Base-by-base conservation (phyloP, 345 rosid genomes). In the Crucihimalaya himalaica region DNA sequence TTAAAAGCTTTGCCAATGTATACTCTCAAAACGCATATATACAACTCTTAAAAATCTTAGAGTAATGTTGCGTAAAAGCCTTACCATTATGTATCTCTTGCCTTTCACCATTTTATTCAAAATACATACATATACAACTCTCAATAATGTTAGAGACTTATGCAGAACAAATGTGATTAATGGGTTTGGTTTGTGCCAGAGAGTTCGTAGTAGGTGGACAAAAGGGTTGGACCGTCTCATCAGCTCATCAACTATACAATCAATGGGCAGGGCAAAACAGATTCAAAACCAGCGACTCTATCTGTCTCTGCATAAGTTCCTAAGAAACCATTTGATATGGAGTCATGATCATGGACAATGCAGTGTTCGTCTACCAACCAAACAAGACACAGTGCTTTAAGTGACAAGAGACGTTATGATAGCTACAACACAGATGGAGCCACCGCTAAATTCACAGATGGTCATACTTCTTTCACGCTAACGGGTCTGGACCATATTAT, bases 341-440 rank as follows among this genome's bases (percentile, higher is more conserved):
- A 50, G 21, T 60, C 51, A 71, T 37, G 19, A 25, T 57, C 11
- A 43, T 56, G 52, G 27, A 19, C 15, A 51, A 62, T 72, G 79
- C 85, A 88, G 98, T 84, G 70, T 90, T 93, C 19, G 58, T 42
- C 63, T 87, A 89, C 79, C 25, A 75, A 29, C 56, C 84, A 1
- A 73, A 63, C 75, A 83, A 56, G 96, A 90, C 70, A 86, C 88
- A 1, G 94, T 89, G 56, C 83, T 89, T 15, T 59, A 79, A 20
- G 92, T 87, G 28, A 85, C 58, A n/a, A 68, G 46, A 54, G 86
- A 82, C 7, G 80, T 53, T 90, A 85, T 73, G 54, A 67, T 12
- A 83, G 67, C 72, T 90, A 92, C 83, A 83, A 13, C 45, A 77
- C 83, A 3, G 79, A 70, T 0, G 21, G 73, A 11, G 78, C 84